Base-by-base conservation (phyloP, 176 grass and related monocot genomes). In the Oryza meridionalis region DNA sequence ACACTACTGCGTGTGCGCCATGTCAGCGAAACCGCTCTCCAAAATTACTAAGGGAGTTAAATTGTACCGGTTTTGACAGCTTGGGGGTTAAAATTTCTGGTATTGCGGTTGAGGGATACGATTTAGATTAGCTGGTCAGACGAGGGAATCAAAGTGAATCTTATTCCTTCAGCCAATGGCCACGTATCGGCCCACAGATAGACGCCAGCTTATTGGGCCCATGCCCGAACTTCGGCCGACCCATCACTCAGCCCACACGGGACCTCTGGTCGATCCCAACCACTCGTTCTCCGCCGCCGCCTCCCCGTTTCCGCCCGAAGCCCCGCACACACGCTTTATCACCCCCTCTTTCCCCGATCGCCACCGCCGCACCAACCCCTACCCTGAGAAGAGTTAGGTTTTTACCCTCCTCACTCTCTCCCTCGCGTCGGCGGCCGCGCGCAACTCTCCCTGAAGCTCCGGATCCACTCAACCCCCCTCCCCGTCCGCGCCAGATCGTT, bases 401-500 rank as follows among this genome's bases (percentile, higher is more conserved):
- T 84, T 75, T 40, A 13, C 55, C n/a, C 58, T 21, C 12, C 24
- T 51, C 49, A 14, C 44, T 46, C 9, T 13, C 62, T 14, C 17
- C 26, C 46, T 76, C 29, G 40, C 55, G 42, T 61, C 42, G 83
- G 77, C 88, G 58, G 72, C 58, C 14, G 78, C 66, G 50, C 72
- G 19, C n/a, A 33, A 58, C 66, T 11, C 2, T 32, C 33, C 31
- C 13, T 21, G 47, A 64, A 50, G 46, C 43, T 0, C 21, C 53
- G 42, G 12, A 65, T 43, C 72, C 10, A 65, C 24, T 75, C 44
- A 17, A 37, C 31, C 22, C 25, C 40, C 40, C 4, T 6, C 19
- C 58, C 58, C 33, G 55, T 85, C 66, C 33, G 33, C n/a, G 33
- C 74, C 78, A 86, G 83, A 82, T 90, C 88, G 31, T 88, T 90